Evolutionary conservation across 148 eudicot genomes (phyloP).

Genomic region (Pharnaceum exiguum): DNA sequence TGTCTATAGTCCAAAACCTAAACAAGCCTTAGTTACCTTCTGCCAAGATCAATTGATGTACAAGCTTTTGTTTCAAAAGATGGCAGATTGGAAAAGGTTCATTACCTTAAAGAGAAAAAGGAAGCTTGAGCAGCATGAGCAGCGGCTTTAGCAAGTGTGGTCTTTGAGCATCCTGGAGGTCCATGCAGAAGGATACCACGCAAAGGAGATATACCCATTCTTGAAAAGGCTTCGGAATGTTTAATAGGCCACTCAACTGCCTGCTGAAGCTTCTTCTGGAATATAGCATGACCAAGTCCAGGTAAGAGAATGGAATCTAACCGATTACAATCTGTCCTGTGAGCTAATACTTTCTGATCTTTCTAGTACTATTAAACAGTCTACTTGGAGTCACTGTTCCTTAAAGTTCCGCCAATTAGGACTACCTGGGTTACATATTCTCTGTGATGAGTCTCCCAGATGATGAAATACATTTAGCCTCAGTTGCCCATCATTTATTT

Average conservation of each 20-base stretch:
- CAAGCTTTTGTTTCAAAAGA: neutral
- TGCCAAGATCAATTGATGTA: neutral
- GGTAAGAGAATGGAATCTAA: conserved; percentile 8
- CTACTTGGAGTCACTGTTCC: neutral
- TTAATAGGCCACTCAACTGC: conserved; percentile 99
- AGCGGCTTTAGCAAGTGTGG: conserved; percentile 97
- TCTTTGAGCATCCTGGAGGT: conserved; percentile 99
- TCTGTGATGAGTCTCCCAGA: too few relatives aligned
- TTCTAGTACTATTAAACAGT: neutral
- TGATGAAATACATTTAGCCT: too few relatives aligned
- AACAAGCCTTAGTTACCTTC: too few relatives aligned
- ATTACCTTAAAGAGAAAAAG: conserved; percentile 85
- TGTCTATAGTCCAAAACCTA: too few relatives aligned
- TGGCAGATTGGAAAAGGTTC: neutral
- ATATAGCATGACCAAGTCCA: conserved; percentile 6
- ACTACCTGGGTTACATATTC: too few relatives aligned
- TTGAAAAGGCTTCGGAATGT: conserved; percentile 68
- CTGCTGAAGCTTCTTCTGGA: conserved; percentile 93
- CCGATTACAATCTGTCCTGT: neutral
- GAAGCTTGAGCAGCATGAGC: conserved; percentile 95
- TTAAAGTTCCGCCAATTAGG: neutral
- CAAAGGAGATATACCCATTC: conserved; percentile 71
- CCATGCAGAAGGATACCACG: conserved; percentile 96
- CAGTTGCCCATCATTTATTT: too few relatives aligned
- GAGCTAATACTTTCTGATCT: neutral